Evolutionary conservation across 495 filamentous ascomycete genomes (phyloP).

Genomic region (Pyronema omphalodes): DNA sequence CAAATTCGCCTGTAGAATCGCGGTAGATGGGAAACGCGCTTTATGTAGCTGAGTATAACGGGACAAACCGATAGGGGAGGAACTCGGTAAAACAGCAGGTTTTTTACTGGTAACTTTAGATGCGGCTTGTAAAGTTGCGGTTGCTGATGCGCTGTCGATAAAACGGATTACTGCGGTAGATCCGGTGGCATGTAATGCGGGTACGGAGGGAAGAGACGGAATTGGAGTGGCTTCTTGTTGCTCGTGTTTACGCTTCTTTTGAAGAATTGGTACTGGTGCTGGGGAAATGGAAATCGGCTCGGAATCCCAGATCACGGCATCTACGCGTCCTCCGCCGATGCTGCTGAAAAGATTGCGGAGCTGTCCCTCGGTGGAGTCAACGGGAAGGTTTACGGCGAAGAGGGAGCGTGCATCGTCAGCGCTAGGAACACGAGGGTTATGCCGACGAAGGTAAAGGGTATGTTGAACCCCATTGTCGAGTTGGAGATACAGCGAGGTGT

Average conservation of each 20-base stretch:
- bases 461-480: conserved; percentile 29
- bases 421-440: conserved; percentile 57
- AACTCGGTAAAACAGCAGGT: background rate
- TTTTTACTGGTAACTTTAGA: conserved; percentile 38
- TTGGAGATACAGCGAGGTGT: conserved; percentile 30
- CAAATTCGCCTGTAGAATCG: conserved; percentile 44
- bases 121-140: conserved; percentile 54
- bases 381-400: conserved; percentile 72
- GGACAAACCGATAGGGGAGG: conserved; percentile 6
- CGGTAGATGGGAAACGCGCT: conserved; percentile 48
- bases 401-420: conserved; percentile 54
- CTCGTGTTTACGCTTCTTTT: background rate
- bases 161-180: conserved; percentile 63
- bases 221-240: background rate
- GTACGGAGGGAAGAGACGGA: conserved; percentile 33
- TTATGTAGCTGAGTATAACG: conserved; percentile 48
- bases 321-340: conserved; percentile 55
- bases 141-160: conserved; percentile 57
- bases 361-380: conserved; percentile 63
- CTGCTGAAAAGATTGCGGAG: conserved; percentile 57
- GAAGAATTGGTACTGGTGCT: background rate
- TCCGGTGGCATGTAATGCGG: conserved; percentile 51
- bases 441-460: conserved; percentile 69
- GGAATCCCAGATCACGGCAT: conserved; percentile 51
- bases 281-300: background rate